Conservation (phyloP, 2,329 filamentous ascomycete species). For the Aspergillus flavus region DNA sequence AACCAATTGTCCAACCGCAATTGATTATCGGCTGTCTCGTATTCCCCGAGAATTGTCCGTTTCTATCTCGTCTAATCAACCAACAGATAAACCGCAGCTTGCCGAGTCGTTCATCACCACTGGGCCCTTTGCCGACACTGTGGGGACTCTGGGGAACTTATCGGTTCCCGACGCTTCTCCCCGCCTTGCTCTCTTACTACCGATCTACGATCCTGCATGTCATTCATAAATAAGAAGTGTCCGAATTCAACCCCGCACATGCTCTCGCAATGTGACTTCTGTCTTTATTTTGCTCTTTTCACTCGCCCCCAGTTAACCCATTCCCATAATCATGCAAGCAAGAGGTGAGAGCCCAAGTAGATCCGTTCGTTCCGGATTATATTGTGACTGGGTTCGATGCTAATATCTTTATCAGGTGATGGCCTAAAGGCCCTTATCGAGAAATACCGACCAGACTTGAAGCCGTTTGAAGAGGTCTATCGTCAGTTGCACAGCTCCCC, state of each 20-base stretch:
- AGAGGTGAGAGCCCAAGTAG: not conserved
- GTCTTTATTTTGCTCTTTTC: not conserved
- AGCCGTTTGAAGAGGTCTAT: conserved; percentile 56
- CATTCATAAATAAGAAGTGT: not conserved
- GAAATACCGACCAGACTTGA: conserved; percentile 45
- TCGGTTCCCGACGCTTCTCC: not conserved
- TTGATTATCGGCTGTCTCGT: not conserved
- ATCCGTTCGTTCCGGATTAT: not conserved
- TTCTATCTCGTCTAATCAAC: not conserved
- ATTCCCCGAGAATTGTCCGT: not conserved
- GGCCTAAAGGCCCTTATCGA: conserved; percentile 29
- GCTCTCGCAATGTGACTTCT: not conserved
- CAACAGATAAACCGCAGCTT: not conserved
- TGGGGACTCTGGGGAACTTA: not conserved
- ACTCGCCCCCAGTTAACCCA: not conserved
- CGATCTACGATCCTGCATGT: not conserved
- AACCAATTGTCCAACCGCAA: not conserved
- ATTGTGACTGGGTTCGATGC: not conserved
- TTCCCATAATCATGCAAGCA: not conserved
- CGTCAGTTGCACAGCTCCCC: conserved; percentile 59
- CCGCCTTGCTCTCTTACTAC: not conserved
- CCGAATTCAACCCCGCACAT: not conserved
- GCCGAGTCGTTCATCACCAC: not conserved
- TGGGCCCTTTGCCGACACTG: not conserved
- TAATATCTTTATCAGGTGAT: not conserved